Base-by-base conservation (phyloP, 2,329 filamentous ascomycete species). In the Aspergillus sp. region DNA sequence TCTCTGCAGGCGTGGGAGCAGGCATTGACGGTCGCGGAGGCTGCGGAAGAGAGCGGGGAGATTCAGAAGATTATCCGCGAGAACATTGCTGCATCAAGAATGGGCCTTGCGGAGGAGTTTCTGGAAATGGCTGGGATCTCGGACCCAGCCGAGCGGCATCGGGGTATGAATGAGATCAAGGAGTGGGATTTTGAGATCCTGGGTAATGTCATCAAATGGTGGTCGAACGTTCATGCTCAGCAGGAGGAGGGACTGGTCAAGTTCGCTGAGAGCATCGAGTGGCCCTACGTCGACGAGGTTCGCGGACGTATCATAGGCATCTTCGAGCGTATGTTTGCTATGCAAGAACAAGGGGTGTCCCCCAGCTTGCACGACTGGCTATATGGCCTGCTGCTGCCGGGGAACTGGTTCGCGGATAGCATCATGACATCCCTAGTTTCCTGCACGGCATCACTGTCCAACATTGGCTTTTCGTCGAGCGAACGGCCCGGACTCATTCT, bases 201-300 rank as follows among this genome's bases (percentile, higher is more conserved):
- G 7, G 34, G 34, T 8, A 38, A 4, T 4, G 13, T n/a, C 25
- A 11, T 30, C 11, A 51, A 30, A 6, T 28, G 25, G 23, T 30
- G 25, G 17, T 51, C 49, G 23, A 51, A 51, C 11, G 49, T 51
- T 23, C 49, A 51, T 17, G 5, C 25, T 15, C 49, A 30, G 4
- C 49, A 51, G 49, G 49, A 51, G 49, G 49, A 51, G n/a, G 49
- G 49, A 17, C 30, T 51, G 49, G 23, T 51, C 49, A 30, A n/a
- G 49, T 51, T 51, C 49, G 49, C 49, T 4, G 17, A 51, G 30
- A 51, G 22, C 49, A 28, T 51, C 23, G 11, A 51, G 30, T 51
- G 49, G 49, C 49, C 49, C 3, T 30, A 8, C 30, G 1, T 51
- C 49, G 28, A 51, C 9, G 49, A 51, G 15, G 49, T 30, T 23